Conservation (phyloP, 2,329 filamentous ascomycete genomes). For the Xylaria polymorpha region DNA sequence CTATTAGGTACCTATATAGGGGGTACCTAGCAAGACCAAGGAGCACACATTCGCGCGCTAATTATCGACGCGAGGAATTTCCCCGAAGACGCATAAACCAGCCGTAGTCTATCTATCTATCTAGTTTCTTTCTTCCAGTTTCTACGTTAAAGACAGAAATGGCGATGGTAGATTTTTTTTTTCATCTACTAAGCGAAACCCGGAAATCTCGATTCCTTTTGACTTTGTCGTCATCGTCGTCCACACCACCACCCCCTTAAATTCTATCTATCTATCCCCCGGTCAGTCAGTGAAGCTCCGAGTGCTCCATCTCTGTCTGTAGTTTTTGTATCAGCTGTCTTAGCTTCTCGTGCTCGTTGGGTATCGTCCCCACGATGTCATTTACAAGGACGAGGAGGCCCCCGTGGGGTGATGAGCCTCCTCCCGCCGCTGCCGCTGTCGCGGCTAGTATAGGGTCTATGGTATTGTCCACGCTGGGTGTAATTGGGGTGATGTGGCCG, state of each 20-base stretch:
- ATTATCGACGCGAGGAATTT: no score
- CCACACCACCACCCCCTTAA: no score
- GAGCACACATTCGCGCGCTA: no score
- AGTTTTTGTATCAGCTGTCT: neutral
- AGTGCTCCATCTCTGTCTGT: constrained; percentile 1
- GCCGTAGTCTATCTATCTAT: neutral
- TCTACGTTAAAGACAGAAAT: neutral
- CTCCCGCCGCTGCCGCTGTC: neutral
- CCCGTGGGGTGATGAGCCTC: neutral
- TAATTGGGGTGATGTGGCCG: neutral
- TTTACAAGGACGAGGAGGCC: neutral
- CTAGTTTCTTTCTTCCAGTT: neutral
- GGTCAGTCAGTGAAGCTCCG: neutral
- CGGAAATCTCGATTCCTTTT: neutral
- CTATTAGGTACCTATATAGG: no score
- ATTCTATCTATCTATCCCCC: no score
- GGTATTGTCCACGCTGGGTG: neutral
- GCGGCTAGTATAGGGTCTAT: neutral
- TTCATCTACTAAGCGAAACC: no score
- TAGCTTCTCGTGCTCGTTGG: neutral
- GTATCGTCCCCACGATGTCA: neutral
- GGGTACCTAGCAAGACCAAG: no score
- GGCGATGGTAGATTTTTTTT: neutral
- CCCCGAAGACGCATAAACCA: neutral
- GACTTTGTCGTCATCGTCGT: no score